Base-by-base conservation (phyloP, 805 yeast species). In the Candida piceae region DNA sequence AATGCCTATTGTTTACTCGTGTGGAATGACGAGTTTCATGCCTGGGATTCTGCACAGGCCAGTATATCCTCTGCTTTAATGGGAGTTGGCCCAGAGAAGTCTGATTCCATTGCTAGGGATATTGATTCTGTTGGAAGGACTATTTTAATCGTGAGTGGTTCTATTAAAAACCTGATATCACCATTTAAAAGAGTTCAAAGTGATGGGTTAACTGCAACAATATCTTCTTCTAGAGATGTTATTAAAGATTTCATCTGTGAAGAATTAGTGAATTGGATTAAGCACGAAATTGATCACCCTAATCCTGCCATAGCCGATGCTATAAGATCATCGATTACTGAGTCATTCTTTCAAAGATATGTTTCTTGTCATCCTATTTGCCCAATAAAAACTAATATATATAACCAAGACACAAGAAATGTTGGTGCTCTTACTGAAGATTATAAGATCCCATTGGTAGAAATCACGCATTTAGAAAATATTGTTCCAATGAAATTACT, bases 1-100 rank as follows among this genome's bases (percentile, higher is more conserved):
- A 33, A 45, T 7, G 41, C 63, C 11, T 78, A 72, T 62, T 59
- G 65, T 29, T 63, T 83, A 22, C 52, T 80, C 16, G 63, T 82
- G n/a, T 84, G 89, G 83, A 84, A 84, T 55, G 94, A 84, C 52
- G 93, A 84, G 49, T 69, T 66, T 45, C 93, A 84, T 50, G 73
- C 76, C 48, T 74, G 70, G 45, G 63, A 68, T 2, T 35, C 44
- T 10, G 56, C 63, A 5, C 35, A 40, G 17, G 34, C 30, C 3
- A 46, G 55, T 9, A 29, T 57, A 8, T 34, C 46, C 4, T 18
- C 38, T 16, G 53, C 53, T 4, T 29, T 46, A 12, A 24, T 12
- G 7, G 23, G 7, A 8, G 7, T 7, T 3, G 15, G 10, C 4
- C 5, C 22, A 5, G 5, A 16, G 9, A 16, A 44, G 12, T 70